These are phyloP conservation scores for Zymoseptoria brevis DNA, from an alignment of 2,329 filamentous ascomycete species.

Conservation along the genomic window DNA sequence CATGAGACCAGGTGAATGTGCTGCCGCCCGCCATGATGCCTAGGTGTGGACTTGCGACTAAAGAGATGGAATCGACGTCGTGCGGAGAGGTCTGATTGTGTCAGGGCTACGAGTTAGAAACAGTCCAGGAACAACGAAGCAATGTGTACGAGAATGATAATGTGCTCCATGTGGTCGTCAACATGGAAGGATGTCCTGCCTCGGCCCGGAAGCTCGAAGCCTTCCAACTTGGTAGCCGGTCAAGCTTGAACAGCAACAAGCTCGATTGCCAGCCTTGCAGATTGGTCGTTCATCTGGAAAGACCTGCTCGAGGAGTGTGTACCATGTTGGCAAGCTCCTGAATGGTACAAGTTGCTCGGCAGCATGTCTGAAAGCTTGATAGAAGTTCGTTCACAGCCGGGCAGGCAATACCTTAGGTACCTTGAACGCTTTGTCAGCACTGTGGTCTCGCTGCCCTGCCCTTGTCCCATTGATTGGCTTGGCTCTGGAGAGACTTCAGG, in stretches of 20 bases:
- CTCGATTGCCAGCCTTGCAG: neutral
- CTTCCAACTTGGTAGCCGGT: neutral
- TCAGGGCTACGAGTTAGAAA: neutral
- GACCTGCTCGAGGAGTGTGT: no score
- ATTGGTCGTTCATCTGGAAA: neutral
- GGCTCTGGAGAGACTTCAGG: neutral
- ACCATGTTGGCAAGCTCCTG: no score
- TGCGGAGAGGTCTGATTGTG: neutral
- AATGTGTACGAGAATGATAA: neutral
- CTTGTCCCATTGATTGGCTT: neutral
- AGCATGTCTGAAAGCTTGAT: no score
- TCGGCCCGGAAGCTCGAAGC: neutral
- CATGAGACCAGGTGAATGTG: constrained; percentile 28
- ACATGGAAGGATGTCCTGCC: neutral
- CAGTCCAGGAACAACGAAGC: neutral
- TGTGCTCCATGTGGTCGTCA: neutral
- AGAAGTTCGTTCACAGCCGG: no score
- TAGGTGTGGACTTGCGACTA: neutral
- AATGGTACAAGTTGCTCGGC: no score
- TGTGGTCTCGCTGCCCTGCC: neutral
- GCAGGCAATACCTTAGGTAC: neutral
- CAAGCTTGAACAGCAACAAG: neutral
- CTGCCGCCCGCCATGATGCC: constrained; percentile 22
- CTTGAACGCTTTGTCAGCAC: neutral
- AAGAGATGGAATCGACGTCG: neutral